phyloP scores from a whole-genome alignment of 2,329 filamentous ascomycete genomes.

The Sporothrix brasiliensis region DNA sequence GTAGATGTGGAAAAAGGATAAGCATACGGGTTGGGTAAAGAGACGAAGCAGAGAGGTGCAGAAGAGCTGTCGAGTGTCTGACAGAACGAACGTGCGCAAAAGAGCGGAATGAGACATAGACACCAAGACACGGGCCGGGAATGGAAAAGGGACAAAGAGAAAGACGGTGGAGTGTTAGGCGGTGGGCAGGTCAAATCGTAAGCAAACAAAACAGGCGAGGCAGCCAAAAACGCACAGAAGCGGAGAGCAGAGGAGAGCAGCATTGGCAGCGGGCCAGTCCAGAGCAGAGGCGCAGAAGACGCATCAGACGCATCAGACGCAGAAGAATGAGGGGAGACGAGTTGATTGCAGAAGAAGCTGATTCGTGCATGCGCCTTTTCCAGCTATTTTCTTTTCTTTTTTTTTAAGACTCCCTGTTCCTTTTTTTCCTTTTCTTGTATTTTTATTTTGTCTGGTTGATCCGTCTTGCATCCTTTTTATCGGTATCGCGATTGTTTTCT shows the following conservation, averaged over 20 bases:
- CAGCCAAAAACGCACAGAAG: constrained; percentile 12
- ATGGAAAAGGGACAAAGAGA: constrained; percentile 19
- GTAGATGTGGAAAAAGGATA: constrained; percentile 22
- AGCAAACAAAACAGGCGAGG: not conserved
- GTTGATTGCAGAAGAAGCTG: constrained; percentile 27
- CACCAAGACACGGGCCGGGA: constrained; percentile 17
- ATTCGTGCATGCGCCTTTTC: constrained; percentile 30
- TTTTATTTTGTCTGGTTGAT: not conserved
- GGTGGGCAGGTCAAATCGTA: constrained; percentile 23
- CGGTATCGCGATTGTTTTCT: not conserved
- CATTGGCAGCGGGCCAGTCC: constrained; percentile 7
- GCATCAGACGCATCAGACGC: constrained; percentile 22
- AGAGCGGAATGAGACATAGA: constrained; percentile 14
- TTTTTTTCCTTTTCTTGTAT: not conserved
- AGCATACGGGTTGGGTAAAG: constrained; percentile 29
- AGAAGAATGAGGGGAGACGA: constrained; percentile 30
- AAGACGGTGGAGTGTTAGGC: constrained; percentile 29
- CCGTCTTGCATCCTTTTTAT: not conserved
- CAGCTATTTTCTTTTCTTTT: not conserved
- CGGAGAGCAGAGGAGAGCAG: constrained; percentile 16
- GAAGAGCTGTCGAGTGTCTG: constrained; percentile 18
- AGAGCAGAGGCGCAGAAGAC: constrained; percentile 27
- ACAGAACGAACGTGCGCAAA: constrained; percentile 23
- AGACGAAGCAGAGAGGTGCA: constrained; percentile 2
- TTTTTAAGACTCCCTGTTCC: not conserved